Percentiles rank a stretch among this genome's conserved stretches.
These are phyloP conservation scores for Oryza nivara DNA, from an alignment of 176 grass and related monocot species.

Conservation along the genomic window DNA sequence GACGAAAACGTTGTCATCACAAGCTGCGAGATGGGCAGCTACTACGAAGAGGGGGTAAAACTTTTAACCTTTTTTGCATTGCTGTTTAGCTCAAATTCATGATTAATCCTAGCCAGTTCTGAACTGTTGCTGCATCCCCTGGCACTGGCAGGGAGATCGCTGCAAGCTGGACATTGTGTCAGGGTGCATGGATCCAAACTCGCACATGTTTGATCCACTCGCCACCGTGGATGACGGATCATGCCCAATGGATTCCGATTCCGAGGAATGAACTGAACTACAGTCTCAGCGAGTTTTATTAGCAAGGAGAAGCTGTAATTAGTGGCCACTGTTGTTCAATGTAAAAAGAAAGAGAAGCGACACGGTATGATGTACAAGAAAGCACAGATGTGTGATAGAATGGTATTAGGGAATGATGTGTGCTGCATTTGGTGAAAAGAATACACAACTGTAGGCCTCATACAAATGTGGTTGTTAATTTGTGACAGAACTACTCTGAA, in stretches of 20 bases:
- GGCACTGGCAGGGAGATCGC: conserved; percentile 61
- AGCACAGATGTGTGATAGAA: not conserved
- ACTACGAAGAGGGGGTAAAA: conserved; percentile 74
- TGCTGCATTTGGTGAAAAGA: not conserved
- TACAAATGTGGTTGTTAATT: not conserved
- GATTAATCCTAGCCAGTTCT: not conserved
- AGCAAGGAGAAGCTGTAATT: not conserved
- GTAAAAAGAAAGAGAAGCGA: not conserved
- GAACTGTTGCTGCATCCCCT: not conserved
- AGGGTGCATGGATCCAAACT: conserved; percentile 85
- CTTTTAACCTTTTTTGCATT: not conserved
- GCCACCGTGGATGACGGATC: conserved; percentile 82
- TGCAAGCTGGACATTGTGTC: conserved; percentile 87
- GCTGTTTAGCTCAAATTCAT: not conserved
- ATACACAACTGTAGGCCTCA: not conserved
- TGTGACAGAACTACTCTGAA: not conserved
- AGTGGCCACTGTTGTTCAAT: not conserved
- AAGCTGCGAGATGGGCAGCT: conserved; percentile 80
- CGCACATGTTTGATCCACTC: conserved; percentile 67
- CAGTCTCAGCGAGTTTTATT: not conserved
- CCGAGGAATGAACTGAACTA: conserved; percentile 42
- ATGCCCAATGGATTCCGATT: conserved; percentile 58
- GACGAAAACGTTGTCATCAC: conserved; percentile 78
- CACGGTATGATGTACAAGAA: not conserved
- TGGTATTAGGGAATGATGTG: not conserved